These are phyloP conservation scores for Saturnispora kantuleensis DNA, from an alignment of 805 yeast species.

Conservation along the genomic window DNA sequence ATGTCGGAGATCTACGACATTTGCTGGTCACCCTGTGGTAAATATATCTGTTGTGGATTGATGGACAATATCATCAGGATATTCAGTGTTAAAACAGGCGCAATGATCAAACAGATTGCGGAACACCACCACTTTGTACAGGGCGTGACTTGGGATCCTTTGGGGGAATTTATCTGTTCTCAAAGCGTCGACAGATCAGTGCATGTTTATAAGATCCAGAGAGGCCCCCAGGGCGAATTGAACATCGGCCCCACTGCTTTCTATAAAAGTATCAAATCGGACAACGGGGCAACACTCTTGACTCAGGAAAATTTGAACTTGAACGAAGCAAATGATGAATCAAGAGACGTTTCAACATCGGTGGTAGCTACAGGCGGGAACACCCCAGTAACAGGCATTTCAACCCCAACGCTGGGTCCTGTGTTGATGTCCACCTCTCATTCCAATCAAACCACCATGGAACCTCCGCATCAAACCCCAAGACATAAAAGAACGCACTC, in stretches of 20 bases:
- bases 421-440: background rate
- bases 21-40: constrained; percentile 84
- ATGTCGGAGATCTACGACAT: constrained; percentile 80
- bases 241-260: constrained; percentile 32
- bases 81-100: constrained; percentile 48
- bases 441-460: constrained; percentile 16
- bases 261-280: constrained; percentile 47
- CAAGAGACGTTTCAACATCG: background rate
- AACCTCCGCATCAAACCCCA: constrained; percentile 25
- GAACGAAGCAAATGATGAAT: background rate
- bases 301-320: constrained; percentile 9
- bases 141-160: constrained; percentile 95
- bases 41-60: constrained; percentile 73
- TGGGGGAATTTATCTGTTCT: constrained; percentile 63
- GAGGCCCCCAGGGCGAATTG: constrained; percentile 20
- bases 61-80: constrained; percentile 81
- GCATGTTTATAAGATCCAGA: constrained; percentile 46
- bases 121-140: constrained; percentile 88
- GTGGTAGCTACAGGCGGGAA: background rate
- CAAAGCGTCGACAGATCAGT: constrained; percentile 87
- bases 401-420: constrained; percentile 1
- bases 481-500: constrained; percentile 34
- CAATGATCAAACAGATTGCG: constrained; percentile 45
- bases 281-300: constrained; percentile 20
- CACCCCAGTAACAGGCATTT: background rate